phyloP scores from a whole-genome alignment of 1,284 basidiomycete genomes.

The Ustilago curta region DNA sequence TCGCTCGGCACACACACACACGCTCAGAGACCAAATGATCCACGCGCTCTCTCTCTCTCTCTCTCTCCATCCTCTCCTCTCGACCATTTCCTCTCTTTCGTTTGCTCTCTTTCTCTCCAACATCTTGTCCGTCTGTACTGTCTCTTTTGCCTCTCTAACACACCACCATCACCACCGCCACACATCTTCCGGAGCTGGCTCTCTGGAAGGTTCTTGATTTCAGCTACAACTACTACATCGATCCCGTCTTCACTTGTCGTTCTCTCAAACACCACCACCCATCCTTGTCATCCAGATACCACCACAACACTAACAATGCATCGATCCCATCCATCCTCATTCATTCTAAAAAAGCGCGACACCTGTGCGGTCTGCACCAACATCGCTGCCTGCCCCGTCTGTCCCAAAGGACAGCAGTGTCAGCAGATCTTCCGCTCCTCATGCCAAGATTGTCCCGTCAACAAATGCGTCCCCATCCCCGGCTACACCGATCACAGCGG shows the following conservation, averaged over 20 bases:
- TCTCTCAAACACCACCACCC: background rate
- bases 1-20: slow-evolving; percentile 5
- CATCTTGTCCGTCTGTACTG: too few relatives aligned
- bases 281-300: background rate
- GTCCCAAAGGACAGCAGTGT: slow-evolving; percentile 44
- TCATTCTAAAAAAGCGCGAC: slow-evolving; percentile 45
- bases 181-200: slow-evolving; percentile 25
- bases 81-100: background rate
- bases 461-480: slow-evolving; percentile 44
- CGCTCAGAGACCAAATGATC: slow-evolving; percentile 5
- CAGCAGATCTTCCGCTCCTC: slow-evolving; percentile 51
- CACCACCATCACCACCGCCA: slow-evolving; percentile 3
- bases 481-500: slow-evolving; percentile 7
- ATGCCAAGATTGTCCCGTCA: slow-evolving; percentile 52
- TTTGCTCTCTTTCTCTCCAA: background rate
- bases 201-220: slow-evolving; percentile 1
- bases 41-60: background rate
- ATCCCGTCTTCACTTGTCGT: background rate
- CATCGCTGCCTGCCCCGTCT: slow-evolving; percentile 44
- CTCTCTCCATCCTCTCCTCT: slow-evolving; percentile 4
- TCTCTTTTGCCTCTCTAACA: background rate
- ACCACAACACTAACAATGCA: slow-evolving; percentile 9
- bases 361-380: slow-evolving; percentile 47
- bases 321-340: slow-evolving; percentile 29
- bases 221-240: background rate